Percentiles rank a stretch among this genome's conserved stretches.
phyloP scores from a whole-genome alignment of 345 rosid genomes.

The Ailanthus altissimus region DNA sequence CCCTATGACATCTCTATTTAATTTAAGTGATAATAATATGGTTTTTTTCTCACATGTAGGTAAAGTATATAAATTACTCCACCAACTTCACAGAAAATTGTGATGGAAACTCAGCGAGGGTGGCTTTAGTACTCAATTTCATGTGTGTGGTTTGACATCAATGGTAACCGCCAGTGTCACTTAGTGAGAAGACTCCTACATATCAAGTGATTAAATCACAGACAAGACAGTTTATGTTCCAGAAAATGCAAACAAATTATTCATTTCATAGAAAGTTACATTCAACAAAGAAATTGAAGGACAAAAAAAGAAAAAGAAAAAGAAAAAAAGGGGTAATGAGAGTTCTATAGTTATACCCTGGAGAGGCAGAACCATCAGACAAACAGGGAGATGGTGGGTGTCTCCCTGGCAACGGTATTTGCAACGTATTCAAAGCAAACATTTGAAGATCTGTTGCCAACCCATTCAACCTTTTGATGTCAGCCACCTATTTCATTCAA shows the following conservation, averaged over 20 bases:
- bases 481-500: conserved; percentile 46
- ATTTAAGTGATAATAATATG: background rate
- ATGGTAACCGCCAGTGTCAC: background rate
- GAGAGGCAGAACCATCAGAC: conserved; percentile 35
- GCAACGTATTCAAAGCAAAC: conserved; percentile 60
- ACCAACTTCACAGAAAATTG: background rate
- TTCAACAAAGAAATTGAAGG: background rate
- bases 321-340: background rate
- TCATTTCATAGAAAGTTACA: background rate
- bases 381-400: conserved; percentile 54
- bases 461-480: conserved; percentile 59
- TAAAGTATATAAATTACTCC: no score
- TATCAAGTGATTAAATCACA: background rate
- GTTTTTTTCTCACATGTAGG: background rate
- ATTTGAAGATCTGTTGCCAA: conserved; percentile 76
- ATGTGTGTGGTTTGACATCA: background rate
- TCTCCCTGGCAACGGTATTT: conserved; percentile 64
- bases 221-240: background rate
- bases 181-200: background rate
- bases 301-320: background rate
- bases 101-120: background rate
- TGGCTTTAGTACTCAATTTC: background rate
- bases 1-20: background rate
- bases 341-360: conserved; percentile 28
- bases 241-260: background rate